Evolutionary conservation across 2,329 filamentous ascomycete genomes (phyloP), one percentile per base, ranked within the genome.

Genomic region (Pseudogymnoascus sp.): DNA sequence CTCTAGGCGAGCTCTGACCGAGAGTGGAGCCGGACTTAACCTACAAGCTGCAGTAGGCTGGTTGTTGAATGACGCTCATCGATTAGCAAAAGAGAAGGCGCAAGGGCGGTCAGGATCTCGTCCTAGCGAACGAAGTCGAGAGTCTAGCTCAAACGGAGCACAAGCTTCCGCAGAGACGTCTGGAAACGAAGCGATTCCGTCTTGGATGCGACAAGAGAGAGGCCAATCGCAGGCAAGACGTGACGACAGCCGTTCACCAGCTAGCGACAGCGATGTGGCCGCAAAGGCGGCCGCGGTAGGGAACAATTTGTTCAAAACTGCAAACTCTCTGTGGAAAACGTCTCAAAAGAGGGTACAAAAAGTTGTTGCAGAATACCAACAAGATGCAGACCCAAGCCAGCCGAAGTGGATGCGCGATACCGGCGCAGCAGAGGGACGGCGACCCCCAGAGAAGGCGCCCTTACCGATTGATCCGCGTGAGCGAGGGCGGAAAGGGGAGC

Each of bases 351-450:
- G 91, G 72, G 84, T 97, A 63, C 91, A 96, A 70, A 91, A 94
- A 74, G 93, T 91, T 4, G 90, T 97, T 35, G 87, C 92, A 7
- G 94, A 99, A 14, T 89, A 97, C 64, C 84, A 88, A 67, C 81
- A 82, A 43, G 88, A 86, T n/a, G 79, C 66, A 4, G 92, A 96
- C 70, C 81, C 89, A 2, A 90, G 74, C 70, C 90, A 96, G 72
- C 94, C 94, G 0, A 94, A 91, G 72, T 99, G 94, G 94, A 96
- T 99, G 93, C 86, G 89, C 69, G 89, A 92, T 63, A 82, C 85
- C 41, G 65, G 64, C 67, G 35, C 71, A 63, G 3, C 49, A 33
- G 68, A 71, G 63, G 62, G 69, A 66, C 68, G 71, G 19, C 21
- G 61, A 19, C 41, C 78, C 62, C 78, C 80, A 2, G 66, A 66